Base-by-base conservation (phyloP, 306 rosid species). In the Erythrophleum fordii region DNA sequence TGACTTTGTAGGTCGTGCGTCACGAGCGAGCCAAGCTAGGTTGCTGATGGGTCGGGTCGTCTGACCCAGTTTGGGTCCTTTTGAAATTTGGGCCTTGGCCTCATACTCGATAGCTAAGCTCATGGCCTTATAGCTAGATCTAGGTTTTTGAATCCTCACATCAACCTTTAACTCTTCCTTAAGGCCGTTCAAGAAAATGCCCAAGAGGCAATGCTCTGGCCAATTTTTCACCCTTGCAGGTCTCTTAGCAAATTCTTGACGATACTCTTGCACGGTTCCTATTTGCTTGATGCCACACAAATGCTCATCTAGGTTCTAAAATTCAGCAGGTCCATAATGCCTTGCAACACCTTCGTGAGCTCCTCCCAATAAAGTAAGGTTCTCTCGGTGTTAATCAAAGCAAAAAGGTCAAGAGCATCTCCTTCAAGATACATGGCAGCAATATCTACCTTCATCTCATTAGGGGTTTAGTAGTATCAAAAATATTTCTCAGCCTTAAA, bases 241-340 rank as follows among this genome's bases (percentile, higher is more conserved):
- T 1, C 28, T 6, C 0, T 20, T n/a, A 0, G 60, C 60, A 7
- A 53, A 53, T 8, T 53, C 60, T 9, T 1, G 0, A 0, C 4
- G 0, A n/a, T 9, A 53, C 12, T 53, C 22, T 0, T 20, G 28
- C 0, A n/a, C 3, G 0, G 13, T 0, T 0, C 26, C 8, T 1
- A 1, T n/a, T 7, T 17, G 22, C 3, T 46, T 12, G 9, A 14
- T 2, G 1, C 0, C n/a, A 2, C n/a, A 46, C 1, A 12, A 5
- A 3, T 6, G 4, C 20, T 20, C 12, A 1, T n/a, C 12, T 0
- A n/a, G 53, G 0, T 48, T 48, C 5, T 48, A 4, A 1, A 12
- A 52, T 1, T 53, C 26, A 0, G 26, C 11, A 0, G 28, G 12
- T 0, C 60, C 28, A 8, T 6, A 53, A 8, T 1, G 6, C 11